These are phyloP conservation scores for Microthyrium microscopicum DNA, from an alignment of 2,329 filamentous ascomycete genomes.

Conservation along the genomic window DNA sequence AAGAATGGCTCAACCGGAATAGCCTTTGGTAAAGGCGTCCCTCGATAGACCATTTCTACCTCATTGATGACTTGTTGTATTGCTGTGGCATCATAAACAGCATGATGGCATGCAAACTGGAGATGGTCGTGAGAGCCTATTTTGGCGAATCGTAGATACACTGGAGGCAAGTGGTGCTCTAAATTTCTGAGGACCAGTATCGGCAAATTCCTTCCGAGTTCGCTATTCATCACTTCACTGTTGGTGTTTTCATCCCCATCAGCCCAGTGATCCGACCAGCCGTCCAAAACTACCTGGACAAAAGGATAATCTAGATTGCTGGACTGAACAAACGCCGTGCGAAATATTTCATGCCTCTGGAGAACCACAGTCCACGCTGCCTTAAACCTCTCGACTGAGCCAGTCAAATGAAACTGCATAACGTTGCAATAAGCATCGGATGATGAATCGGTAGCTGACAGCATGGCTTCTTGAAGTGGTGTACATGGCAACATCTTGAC, in stretches of 20 bases:
- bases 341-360: constrained; percentile 54
- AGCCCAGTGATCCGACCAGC: constrained; percentile 15
- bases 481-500: constrained; percentile 60
- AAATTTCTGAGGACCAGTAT: constrained; percentile 31
- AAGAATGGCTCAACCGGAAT: constrained; percentile 50
- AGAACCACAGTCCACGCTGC: constrained; percentile 46
- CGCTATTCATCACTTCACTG: no score
- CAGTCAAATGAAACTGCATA: constrained; percentile 44
- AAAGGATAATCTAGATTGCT: constrained; percentile 44
- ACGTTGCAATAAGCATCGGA: constrained; percentile 53
- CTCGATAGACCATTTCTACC: constrained; percentile 42
- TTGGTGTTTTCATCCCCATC: not conserved
- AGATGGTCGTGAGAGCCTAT: constrained; percentile 16
- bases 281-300: constrained; percentile 51
- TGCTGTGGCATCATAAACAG: constrained; percentile 71
- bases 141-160: constrained; percentile 18
- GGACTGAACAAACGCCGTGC: constrained; percentile 59
- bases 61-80: constrained; percentile 55
- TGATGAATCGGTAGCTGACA: constrained; percentile 37
- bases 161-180: constrained; percentile 18
- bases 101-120: constrained; percentile 53
- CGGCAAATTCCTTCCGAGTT: not conserved
- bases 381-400: constrained; percentile 34
- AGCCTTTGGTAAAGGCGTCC: constrained; percentile 29
- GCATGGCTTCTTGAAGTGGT: constrained; percentile 76